Evolutionary conservation across 2,329 filamentous ascomycete species (phyloP).

Genomic region (Alternaria sp.): DNA sequence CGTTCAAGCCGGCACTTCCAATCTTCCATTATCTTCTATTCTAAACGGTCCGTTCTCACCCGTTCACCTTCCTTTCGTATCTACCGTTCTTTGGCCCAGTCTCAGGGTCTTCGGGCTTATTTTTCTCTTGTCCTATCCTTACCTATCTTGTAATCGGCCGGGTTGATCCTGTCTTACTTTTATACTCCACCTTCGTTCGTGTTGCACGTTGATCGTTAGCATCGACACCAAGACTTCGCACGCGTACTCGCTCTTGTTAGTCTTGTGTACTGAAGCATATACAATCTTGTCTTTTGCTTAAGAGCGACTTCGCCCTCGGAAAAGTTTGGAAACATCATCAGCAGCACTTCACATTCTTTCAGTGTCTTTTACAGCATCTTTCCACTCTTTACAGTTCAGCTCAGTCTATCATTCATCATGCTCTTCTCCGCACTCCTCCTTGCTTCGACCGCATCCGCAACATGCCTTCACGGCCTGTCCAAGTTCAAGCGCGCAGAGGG

Average conservation of each 20-base stretch:
- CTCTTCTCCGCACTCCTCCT: constrained; percentile 43
- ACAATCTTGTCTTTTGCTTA: constrained; percentile 7
- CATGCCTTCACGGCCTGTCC: constrained; percentile 56
- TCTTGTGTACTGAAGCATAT: background rate
- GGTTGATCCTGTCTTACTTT: constrained; percentile 25
- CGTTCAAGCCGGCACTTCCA: constrained; percentile 2
- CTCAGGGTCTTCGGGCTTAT: constrained; percentile 16
- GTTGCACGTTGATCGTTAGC: constrained; percentile 27
- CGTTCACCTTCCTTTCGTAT: background rate
- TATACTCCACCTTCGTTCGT: constrained; percentile 11
- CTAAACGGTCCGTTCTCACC: background rate
- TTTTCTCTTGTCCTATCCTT: constrained; percentile 8
- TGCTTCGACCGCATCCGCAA: constrained; percentile 49
- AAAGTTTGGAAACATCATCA: constrained; percentile 1
- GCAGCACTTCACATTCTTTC: constrained; percentile 1
- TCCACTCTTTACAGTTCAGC: background rate
- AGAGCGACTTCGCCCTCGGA: background rate
- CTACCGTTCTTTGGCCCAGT: constrained; percentile 21
- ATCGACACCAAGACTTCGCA: background rate
- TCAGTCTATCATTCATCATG: constrained; percentile 33
- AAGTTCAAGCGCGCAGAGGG: constrained; percentile 43
- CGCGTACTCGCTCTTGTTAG: constrained; percentile 3
- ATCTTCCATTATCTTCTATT: constrained; percentile 8
- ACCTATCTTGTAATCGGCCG: constrained; percentile 17
- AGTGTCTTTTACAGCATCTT: background rate